Evolutionary conservation across 1,139 yeast genomes (phyloP), one percentile per base, ranked within the genome.

Genomic region (Hyphopichia khmerensis): DNA sequence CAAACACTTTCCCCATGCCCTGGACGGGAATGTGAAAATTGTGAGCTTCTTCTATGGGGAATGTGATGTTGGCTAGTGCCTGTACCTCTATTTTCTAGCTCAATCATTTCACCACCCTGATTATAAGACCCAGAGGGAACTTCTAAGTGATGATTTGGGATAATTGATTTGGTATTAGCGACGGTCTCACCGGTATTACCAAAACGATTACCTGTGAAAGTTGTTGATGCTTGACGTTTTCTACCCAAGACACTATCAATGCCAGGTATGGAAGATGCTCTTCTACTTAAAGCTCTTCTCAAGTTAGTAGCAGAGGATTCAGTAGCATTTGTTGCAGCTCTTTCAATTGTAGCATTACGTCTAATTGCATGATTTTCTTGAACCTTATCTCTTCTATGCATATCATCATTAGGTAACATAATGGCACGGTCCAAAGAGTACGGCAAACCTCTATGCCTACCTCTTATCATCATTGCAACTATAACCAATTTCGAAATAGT

Each of bases 391-490:
- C 88, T 77, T 48, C 74, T 69, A 30, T 75, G 75, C 74, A 90
- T 74, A 47, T 80, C 78, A 11, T 83, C 86, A 46, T 84, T 79
- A 2, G 96, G 95, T 43, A 93, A 65, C 76, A 93, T 84, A 50
- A 93, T 87, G 33, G 99, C 99, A 58, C 99, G 82, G 64, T 93
- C 99, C 44, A 95, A 76, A 0, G 93, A 73, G 58, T 93, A 90
- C 1, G 99, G 99, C 46, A 93, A 72, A 33, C 99, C 99, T 76
- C 99, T 87, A 58, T 91, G 98, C 45, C 97, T 78, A 10, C 99
- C 98, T 68, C 99, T 80, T 40, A 93, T 78, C 84, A 93, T 82
- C 84, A 90, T 80, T 5, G 91, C 95, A 48, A 89, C 83, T 36
- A 93, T 82, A 2, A 91, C 88, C 40, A 93, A 71, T 57, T 95